These are phyloP conservation scores for Tolypocladium nubicola DNA, from an alignment of 2,329 filamentous ascomycete species.

Conservation along the genomic window DNA sequence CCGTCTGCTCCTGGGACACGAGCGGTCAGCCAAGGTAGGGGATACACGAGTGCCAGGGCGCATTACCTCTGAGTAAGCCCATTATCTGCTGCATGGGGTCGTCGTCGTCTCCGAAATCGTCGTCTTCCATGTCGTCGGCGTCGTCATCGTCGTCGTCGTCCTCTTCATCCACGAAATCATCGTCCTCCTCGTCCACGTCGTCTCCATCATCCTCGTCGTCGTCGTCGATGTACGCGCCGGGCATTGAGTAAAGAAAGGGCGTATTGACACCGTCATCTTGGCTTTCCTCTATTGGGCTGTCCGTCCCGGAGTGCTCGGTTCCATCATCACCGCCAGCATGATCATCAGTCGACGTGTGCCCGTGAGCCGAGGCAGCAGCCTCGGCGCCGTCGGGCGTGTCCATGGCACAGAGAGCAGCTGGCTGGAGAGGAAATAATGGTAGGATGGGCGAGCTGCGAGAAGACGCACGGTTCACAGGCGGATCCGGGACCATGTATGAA, in stretches of 20 bases:
- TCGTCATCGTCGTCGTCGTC: constrained; percentile 11
- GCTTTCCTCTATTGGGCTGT: background rate
- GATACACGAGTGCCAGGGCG: background rate
- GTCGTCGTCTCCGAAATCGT: constrained; percentile 8
- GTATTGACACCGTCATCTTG: background rate
- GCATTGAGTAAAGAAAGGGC: background rate
- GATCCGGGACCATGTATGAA: background rate
- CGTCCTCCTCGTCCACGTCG: constrained; percentile 8
- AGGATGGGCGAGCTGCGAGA: background rate
- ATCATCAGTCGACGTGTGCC: background rate
- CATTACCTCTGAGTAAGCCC: constrained; percentile 18
- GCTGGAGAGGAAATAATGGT: background rate
- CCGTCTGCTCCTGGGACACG: constrained; percentile 8
- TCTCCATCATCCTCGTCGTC: constrained; percentile 12
- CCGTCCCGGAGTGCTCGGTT: background rate
- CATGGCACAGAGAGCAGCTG: background rate
- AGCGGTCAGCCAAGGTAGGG: background rate
- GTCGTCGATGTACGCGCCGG: constrained; percentile 5
- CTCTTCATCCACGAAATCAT: background rate
- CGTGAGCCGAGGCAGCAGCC: background rate
- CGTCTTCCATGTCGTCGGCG: constrained; percentile 4
- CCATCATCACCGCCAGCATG: background rate
- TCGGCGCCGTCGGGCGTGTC: background rate
- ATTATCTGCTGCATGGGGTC: constrained; percentile 24
- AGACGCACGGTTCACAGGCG: background rate